A percentile compares a stretch with the other conserved stretches of the same genome.
Conservation (phyloP, 2,329 filamentous ascomycete species). For the Clonostachys rosea region DNA sequence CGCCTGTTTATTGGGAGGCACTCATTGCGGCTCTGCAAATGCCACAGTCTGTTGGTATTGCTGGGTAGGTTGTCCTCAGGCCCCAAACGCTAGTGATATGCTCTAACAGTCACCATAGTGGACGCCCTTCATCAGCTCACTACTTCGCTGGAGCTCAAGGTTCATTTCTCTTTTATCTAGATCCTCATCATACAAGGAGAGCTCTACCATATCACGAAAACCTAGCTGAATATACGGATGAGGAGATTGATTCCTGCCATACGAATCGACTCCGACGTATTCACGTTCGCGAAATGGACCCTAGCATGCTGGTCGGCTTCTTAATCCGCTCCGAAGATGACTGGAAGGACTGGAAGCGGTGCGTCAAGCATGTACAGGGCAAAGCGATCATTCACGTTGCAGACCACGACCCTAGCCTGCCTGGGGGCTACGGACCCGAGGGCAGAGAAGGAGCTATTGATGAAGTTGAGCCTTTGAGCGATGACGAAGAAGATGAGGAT, state of each 20-base stretch:
- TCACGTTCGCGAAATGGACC: conserved; percentile 90
- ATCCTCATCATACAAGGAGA: conserved; percentile 82
- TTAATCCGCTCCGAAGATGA: conserved; percentile 78
- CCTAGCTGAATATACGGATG: conserved; percentile 54
- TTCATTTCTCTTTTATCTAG: conserved; percentile 85
- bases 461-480: conserved; percentile 85
- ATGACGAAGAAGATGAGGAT: conserved; percentile 46
- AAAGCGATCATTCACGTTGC: conserved; percentile 85
- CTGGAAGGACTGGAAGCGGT: conserved; percentile 76
- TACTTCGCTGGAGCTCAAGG: conserved; percentile 61
- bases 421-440: conserved; percentile 38
- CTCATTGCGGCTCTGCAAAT: conserved; percentile 80
- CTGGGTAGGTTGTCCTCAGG: conserved; percentile 59
- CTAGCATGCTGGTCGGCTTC: conserved; percentile 95
- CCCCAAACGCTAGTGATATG: neutral
- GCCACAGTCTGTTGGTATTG: conserved; percentile 91
- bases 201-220: conserved; percentile 61
- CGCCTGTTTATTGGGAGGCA: conserved; percentile 92
- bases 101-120: conserved; percentile 42
- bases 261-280: conserved; percentile 79
- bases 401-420: conserved; percentile 57
- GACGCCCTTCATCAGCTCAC: conserved; percentile 82
- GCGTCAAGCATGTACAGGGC: conserved; percentile 70
- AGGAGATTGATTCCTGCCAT: conserved; percentile 81
- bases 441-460: conserved; percentile 75